These are phyloP conservation scores for Breviolum minutum DNA, from an alignment of 73 alveolate genomes.

Conservation along the genomic window DNA sequence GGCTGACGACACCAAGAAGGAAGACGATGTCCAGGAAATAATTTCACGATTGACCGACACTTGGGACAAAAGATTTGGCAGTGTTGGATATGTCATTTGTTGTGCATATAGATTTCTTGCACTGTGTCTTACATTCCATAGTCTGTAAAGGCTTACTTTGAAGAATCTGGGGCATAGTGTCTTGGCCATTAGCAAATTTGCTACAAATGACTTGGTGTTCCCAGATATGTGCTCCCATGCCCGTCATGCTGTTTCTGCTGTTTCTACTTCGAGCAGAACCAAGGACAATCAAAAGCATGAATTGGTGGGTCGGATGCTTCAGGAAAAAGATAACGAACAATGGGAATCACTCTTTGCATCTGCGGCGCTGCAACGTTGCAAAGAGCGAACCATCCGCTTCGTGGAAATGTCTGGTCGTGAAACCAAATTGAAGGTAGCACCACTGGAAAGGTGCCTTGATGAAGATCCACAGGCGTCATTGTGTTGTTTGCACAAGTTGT, in stretches of 20 bases:
- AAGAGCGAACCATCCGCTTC: conserved; percentile 24
- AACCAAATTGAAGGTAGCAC: neutral
- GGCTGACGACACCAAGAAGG: neutral
- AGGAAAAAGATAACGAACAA: neutral
- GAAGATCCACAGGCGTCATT: no score
- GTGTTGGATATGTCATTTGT: no score
- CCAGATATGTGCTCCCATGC: neutral
- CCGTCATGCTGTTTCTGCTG: neutral
- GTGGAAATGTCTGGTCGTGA: conserved; percentile 34
- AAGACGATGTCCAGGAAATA: neutral
- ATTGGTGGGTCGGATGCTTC: conserved; percentile 1
- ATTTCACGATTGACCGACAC: neutral
- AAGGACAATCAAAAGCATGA: conserved; percentile 42
- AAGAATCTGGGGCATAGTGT: no score
- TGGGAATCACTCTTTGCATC: conserved; percentile 12
- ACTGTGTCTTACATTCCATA: no score
- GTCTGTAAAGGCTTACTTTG: no score
- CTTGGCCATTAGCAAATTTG: no score
- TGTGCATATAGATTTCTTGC: no score
- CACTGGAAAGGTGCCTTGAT: neutral
- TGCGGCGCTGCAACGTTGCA: neutral
- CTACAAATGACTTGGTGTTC: no score
- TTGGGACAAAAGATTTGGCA: neutral
- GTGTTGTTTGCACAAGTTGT: no score
- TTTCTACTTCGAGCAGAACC: neutral